phyloP scores from a whole-genome alignment of 208 protist species.

The Endotrypanum monterogeii region DNA sequence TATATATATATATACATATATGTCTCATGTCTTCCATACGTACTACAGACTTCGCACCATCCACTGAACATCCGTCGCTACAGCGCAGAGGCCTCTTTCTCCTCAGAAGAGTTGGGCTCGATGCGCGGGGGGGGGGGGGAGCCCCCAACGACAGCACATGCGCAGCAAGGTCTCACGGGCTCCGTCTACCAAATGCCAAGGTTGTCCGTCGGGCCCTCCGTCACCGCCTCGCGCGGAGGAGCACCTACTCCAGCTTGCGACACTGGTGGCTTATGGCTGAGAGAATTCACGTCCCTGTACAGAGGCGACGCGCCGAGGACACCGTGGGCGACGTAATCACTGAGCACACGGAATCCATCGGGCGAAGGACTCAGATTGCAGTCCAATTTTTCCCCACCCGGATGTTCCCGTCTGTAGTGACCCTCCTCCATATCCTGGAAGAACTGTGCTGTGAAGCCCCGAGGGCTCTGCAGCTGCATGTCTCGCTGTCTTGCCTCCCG shows the following conservation, averaged over 20 bases:
- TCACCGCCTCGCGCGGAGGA: slow-evolving; percentile 3
- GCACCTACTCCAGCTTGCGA: neutral
- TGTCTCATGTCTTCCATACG: neutral
- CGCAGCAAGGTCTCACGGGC: neutral
- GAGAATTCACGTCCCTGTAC: slow-evolving; percentile 13
- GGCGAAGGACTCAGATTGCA: neutral
- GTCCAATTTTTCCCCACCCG: neutral
- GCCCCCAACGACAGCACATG: neutral
- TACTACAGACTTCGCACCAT: too few relatives aligned
- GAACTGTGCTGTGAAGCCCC: slow-evolving; percentile 21
- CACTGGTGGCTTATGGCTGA: slow-evolving; percentile 7
- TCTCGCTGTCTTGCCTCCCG: slow-evolving; percentile 23
- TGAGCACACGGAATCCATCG: slow-evolving; percentile 91
- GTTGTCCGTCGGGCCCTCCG: neutral
- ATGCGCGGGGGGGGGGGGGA: too few relatives aligned
- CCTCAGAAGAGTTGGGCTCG: neutral
- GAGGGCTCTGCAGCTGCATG: slow-evolving; percentile 21
- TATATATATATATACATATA: too few relatives aligned
- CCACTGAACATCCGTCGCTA: too few relatives aligned
- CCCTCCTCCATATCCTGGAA: slow-evolving; percentile 22
- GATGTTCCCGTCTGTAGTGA: neutral
- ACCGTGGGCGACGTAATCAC: slow-evolving; percentile 86
- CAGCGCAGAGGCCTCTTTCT: too few relatives aligned
- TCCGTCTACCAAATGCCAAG: slow-evolving; percentile 22
- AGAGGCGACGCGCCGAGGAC: slow-evolving; percentile 14